Percentiles rank a stretch among this genome's conserved stretches.
These are phyloP conservation scores for Smittium culicis DNA, from an alignment of 371 early-diverging fungal species.

Conservation along the genomic window DNA sequence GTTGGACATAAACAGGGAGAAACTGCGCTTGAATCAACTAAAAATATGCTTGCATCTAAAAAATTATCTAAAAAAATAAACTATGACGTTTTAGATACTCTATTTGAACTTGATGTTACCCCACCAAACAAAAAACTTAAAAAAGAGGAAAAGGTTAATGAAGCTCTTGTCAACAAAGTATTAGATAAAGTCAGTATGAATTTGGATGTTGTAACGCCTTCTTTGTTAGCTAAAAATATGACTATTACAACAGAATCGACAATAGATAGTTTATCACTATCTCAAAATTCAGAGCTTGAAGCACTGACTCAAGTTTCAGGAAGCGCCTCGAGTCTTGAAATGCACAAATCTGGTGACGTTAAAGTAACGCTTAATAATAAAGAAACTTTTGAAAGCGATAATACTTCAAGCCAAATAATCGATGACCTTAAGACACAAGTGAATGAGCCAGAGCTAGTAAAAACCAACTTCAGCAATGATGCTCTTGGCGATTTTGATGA, in stretches of 20 bases:
- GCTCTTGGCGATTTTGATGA: conserved; percentile 1
- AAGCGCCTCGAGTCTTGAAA: neutral
- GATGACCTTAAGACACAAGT: neutral
- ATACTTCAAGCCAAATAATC: neutral
- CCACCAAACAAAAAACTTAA: conserved; percentile 12
- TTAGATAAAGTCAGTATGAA: neutral
- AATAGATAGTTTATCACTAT: neutral
- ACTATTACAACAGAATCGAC: neutral
- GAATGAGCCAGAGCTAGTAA: neutral
- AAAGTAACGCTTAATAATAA: neutral
- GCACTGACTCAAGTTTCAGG: neutral
- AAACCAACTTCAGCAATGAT: no score
- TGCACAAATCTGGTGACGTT: neutral
- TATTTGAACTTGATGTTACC: conserved; percentile 34
- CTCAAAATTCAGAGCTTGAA: neutral
- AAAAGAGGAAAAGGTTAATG: conserved; percentile 15
- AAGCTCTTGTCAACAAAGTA: neutral
- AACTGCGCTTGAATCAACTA: conserved; percentile 62
- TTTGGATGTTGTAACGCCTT: neutral
- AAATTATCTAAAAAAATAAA: conserved; percentile 82
- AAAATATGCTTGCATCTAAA: conserved; percentile 45
- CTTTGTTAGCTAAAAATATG: no score
- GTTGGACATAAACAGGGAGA: conserved; percentile 21
- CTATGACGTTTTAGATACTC: conserved; percentile 59
- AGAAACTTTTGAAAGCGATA: neutral